Conservation (phyloP, 129 eudicot species). For the Artemisia annua region DNA sequence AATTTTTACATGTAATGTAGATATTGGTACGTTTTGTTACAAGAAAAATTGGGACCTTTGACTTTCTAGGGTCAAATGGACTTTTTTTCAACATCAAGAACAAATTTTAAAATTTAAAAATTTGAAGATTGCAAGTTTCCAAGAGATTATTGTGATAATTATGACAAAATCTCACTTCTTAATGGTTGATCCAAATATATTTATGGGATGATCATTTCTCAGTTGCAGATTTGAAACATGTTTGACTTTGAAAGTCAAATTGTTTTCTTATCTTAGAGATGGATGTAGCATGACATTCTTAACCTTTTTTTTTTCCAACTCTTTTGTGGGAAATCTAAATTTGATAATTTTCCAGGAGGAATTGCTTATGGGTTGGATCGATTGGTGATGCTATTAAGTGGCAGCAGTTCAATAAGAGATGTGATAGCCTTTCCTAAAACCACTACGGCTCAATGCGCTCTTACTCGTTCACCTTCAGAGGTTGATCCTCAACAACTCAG, state of each 20-base stretch:
- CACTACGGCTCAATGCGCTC: slow-evolving; percentile 90
- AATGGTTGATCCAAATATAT: too few species aligned
- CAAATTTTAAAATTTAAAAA: too few species aligned
- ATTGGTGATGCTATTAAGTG: slow-evolving; percentile 84
- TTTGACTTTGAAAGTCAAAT: slow-evolving; percentile 11
- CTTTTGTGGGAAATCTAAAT: background rate
- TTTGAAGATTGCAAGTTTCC: too few species aligned
- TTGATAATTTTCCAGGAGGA: slow-evolving; percentile 58
- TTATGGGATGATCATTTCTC: too few species aligned
- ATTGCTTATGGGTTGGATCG: slow-evolving; percentile 96
- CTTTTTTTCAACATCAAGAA: too few species aligned
- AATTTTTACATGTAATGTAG: too few species aligned
- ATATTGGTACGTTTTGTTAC: too few species aligned
- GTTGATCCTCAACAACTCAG: slow-evolving; percentile 89
- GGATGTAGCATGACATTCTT: background rate
- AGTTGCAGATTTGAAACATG: background rate
- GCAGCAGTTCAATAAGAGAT: slow-evolving; percentile 80
- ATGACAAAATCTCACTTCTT: too few species aligned
- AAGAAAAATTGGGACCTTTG: too few species aligned
- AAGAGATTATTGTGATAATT: too few species aligned
- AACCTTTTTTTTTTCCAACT: background rate
- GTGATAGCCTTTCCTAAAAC: slow-evolving; percentile 99
- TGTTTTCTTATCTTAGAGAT: background rate
- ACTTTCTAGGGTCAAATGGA: too few species aligned
- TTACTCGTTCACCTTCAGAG: slow-evolving; percentile 89